Conservation (phyloP, 2,329 filamentous ascomycete species). For the Onygenales sp. region DNA sequence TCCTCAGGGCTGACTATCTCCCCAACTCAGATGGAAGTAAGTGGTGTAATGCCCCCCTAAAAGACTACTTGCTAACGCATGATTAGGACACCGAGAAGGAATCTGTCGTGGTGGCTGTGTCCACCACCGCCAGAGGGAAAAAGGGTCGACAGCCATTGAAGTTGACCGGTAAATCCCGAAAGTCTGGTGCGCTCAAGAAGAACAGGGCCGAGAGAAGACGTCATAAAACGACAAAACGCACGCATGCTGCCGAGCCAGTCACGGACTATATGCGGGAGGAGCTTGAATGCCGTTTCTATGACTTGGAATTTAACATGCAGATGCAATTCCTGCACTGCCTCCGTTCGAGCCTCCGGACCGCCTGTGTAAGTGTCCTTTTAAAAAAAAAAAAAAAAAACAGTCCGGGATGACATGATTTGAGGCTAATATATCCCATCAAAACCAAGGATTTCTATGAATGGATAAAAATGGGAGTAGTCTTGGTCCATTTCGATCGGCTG, state of each 20-base stretch:
- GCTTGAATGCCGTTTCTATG: not conserved
- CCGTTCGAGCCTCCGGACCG: not conserved
- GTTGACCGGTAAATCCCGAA: not conserved
- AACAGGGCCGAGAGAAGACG: not conserved
- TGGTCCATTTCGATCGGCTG: not conserved
- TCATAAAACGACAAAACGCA: not conserved
- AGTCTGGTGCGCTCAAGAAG: not conserved
- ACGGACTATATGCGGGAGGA: not conserved
- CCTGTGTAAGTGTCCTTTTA: not conserved
- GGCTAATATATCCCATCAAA: not conserved
- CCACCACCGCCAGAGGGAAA: not conserved
- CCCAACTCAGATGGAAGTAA: no score
- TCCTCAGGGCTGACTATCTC: no score
- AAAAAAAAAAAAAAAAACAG: not conserved
- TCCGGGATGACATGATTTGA: no score
- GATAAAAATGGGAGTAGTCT: not conserved
- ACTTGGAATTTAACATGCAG: not conserved
- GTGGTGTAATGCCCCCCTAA: no score
- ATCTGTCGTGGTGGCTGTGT: not conserved
- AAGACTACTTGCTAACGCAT: no score
- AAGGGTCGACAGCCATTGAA: not conserved
- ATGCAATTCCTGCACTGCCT: not conserved
- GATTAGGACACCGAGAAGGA: not conserved
- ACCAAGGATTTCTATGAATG: not conserved
- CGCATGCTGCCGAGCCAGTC: not conserved